Evolutionary conservation across 371 early-diverging fungal genomes (phyloP).

Genomic region (Chytridium lagenaria): DNA sequence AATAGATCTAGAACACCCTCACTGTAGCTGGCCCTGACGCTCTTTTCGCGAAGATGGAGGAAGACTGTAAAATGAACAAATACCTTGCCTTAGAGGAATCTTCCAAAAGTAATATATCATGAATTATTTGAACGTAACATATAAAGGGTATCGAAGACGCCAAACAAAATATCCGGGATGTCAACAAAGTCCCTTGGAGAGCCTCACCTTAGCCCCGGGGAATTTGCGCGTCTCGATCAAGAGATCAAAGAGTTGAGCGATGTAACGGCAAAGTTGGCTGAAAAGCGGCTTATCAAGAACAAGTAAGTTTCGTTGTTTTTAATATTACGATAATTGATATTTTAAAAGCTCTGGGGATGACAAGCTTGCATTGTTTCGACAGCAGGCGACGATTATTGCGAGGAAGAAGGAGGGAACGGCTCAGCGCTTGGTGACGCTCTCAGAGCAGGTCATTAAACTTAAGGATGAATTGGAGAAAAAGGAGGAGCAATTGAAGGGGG

Average conservation of each 20-base stretch:
- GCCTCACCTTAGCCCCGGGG: conserved; percentile 46
- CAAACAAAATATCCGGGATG: conserved; percentile 39
- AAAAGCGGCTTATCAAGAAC: conserved; percentile 48
- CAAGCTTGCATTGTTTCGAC: conserved; percentile 62
- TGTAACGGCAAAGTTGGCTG: conserved; percentile 52
- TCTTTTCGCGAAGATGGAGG: conserved; percentile 54
- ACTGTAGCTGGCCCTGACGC: conserved; percentile 50
- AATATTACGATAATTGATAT: background rate
- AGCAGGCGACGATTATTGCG: conserved; percentile 61
- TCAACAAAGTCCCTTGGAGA: conserved; percentile 49
- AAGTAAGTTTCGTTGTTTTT: conserved; percentile 30
- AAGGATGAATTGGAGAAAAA: conserved; percentile 44
- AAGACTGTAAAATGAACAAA: conserved; percentile 60
- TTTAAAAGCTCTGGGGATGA: conserved; percentile 52
- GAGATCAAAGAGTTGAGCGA: conserved; percentile 57
- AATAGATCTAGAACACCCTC: background rate
- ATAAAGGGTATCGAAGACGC: conserved; percentile 46
- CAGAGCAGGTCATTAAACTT: conserved; percentile 47
- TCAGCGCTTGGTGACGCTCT: conserved; percentile 36
- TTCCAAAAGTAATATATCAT: conserved; percentile 50
- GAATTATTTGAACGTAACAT: background rate
- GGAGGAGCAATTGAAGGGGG: conserved; percentile 36
- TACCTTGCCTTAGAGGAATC: conserved; percentile 56
- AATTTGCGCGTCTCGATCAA: conserved; percentile 49
- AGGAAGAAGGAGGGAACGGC: conserved; percentile 60